Evolutionary conservation across 139 green algal species (phyloP).

Genomic region (Coelastrella sp.): DNA sequence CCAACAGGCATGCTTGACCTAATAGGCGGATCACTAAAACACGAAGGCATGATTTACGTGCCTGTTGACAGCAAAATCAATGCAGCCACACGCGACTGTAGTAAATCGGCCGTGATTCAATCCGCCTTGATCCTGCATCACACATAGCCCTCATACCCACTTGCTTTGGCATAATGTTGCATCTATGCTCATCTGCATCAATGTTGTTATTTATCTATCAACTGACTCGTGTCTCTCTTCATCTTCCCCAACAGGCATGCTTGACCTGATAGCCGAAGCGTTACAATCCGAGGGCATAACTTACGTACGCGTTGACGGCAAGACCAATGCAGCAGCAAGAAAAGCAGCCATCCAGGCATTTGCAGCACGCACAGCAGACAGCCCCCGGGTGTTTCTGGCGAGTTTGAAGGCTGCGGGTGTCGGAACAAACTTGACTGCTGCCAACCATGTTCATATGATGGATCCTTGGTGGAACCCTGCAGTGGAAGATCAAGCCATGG

Average conservation of each 20-base stretch:
- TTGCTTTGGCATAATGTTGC: no score
- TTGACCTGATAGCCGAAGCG: conserved; percentile 54
- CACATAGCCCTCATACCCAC: no score
- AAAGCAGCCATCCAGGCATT: conserved; percentile 44
- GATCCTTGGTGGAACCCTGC: conserved; percentile 79
- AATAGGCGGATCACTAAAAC: conserved; percentile 37
- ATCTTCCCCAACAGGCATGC: conserved; percentile 51
- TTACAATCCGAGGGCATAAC: conserved; percentile 20
- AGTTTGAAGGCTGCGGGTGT: conserved; percentile 59
- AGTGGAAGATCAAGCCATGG: conserved; percentile 87
- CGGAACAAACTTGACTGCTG: conserved; percentile 76
- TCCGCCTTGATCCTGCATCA: no score
- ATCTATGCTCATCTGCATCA: no score
- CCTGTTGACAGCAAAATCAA: no score
- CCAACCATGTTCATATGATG: conserved; percentile 63
- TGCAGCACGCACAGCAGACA: not conserved
- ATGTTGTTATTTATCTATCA: no score
- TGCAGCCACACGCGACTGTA: no score
- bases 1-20: conserved; percentile 46
- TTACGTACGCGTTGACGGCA: conserved; percentile 62
- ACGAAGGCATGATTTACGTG: no score
- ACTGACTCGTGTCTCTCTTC: not conserved
- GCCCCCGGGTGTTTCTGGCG: conserved; percentile 53
- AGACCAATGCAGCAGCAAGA: conserved; percentile 33
- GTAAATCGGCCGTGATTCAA: not conserved